Conservation (phyloP, 768 basidiomycete genomes). For the Kwoniella sp. region DNA sequence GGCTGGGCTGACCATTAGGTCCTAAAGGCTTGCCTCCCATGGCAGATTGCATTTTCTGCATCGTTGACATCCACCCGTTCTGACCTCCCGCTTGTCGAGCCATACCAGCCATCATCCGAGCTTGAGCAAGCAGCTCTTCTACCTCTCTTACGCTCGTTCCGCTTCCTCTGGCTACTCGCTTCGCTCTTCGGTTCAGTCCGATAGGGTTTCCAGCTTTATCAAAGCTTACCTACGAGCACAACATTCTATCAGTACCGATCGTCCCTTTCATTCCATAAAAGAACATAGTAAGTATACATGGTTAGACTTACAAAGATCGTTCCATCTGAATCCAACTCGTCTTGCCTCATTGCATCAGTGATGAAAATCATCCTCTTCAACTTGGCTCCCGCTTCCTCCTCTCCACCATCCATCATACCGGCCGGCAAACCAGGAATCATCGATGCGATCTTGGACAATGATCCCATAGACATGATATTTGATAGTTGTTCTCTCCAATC, state of each 20-base stretch:
- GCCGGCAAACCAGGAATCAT: constrained; percentile 98
- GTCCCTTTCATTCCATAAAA: too few relatives aligned
- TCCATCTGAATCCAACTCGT: constrained; percentile 93
- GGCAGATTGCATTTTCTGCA: constrained; percentile 90
- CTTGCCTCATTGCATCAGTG: constrained; percentile 93
- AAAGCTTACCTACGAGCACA: constrained; percentile 39
- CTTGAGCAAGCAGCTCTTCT: constrained; percentile 95
- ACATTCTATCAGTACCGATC: constrained; percentile 3
- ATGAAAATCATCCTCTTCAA: constrained; percentile 99
- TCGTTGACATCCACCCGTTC: constrained; percentile 87
- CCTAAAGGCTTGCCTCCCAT: constrained; percentile 84
- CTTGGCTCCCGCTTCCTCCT: constrained; percentile 84
- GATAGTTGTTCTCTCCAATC: constrained; percentile 98
- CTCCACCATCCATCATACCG: constrained; percentile 79
- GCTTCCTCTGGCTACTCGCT: constrained; percentile 85
- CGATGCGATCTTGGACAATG: constrained; percentile 94
- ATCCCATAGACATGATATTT: constrained; percentile 99
- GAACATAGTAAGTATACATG: too few relatives aligned
- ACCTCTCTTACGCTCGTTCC: constrained; percentile 95
- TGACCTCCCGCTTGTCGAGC: constrained; percentile 97
- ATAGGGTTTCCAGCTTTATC: constrained; percentile 53
- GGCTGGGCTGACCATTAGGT: constrained; percentile 83
- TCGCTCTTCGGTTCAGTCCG: constrained; percentile 86
- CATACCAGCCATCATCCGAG: constrained; percentile 98
- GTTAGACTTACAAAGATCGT: constrained; percentile 78